Conservation (phyloP, 2,329 filamentous ascomycete species). For the Penicillium sp. region DNA sequence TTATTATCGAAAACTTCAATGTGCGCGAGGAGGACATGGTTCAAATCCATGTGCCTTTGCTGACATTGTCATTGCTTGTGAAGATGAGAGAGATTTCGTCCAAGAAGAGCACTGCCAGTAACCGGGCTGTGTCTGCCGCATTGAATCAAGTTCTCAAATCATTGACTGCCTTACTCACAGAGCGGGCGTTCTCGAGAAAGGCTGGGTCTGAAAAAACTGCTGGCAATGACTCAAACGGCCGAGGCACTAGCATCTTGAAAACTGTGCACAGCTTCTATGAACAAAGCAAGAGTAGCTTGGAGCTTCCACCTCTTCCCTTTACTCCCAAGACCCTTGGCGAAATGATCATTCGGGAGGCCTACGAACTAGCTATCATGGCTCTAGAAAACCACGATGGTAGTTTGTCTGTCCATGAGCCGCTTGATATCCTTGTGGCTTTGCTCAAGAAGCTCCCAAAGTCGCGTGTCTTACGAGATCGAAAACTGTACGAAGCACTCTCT, state of each 20-base stretch:
- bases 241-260: slow-evolving; percentile 52
- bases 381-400: slow-evolving; percentile 26
- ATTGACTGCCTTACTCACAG: slow-evolving; percentile 47
- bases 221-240: slow-evolving; percentile 17
- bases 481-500: slow-evolving; percentile 38
- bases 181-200: slow-evolving; percentile 52
- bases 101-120: slow-evolving; percentile 15
- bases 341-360: slow-evolving; percentile 63
- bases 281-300: slow-evolving; percentile 67
- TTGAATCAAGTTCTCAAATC: slow-evolving; percentile 33
- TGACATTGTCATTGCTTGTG: slow-evolving; percentile 62
- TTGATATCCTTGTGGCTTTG: slow-evolving; percentile 58
- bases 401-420: slow-evolving; percentile 56
- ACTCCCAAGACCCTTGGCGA: slow-evolving; percentile 56
- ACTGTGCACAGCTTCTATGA: slow-evolving; percentile 67
- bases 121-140: slow-evolving; percentile 23
- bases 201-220: slow-evolving; percentile 24
- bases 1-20: slow-evolving; percentile 86
- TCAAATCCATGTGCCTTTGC: slow-evolving; percentile 75
- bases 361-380: slow-evolving; percentile 36
- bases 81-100: slow-evolving; percentile 44
- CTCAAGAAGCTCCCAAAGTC: slow-evolving; percentile 43
- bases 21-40: slow-evolving; percentile 96
- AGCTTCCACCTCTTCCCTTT: slow-evolving; percentile 62
- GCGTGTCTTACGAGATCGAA: slow-evolving; percentile 33